These are phyloP conservation scores for Alternaria ethzedia DNA, from an alignment of 2,329 filamentous ascomycete genomes.

Conservation along the genomic window DNA sequence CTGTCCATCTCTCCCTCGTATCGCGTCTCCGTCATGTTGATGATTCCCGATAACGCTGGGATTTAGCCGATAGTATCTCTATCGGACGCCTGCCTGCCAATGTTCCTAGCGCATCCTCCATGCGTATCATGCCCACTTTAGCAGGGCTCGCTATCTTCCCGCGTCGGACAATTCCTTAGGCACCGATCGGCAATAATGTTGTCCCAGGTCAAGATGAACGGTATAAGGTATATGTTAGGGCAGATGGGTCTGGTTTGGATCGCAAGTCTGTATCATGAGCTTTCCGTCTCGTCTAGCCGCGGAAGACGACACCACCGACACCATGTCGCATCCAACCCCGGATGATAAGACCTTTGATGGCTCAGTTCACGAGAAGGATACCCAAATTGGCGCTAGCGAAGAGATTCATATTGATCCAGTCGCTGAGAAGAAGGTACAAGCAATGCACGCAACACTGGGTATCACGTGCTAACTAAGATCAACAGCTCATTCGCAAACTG, in stretches of 20 bases:
- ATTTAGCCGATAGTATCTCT: background rate
- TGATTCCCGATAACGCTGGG: background rate
- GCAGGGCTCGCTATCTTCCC: constrained; percentile 2
- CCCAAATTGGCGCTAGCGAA: constrained; percentile 4
- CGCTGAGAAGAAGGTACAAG: constrained; percentile 46
- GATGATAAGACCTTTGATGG: constrained; percentile 15
- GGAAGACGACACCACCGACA: background rate
- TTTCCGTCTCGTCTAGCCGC: background rate
- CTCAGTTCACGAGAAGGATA: constrained; percentile 13
- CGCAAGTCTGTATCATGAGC: background rate
- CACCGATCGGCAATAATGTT: constrained; percentile 11
- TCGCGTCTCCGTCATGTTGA: background rate
- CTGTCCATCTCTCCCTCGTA: background rate
- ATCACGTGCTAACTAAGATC: background rate
- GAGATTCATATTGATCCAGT: constrained; percentile 48
- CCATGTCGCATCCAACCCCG: constrained; percentile 10
- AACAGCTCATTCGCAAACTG: constrained; percentile 55
- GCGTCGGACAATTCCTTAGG: constrained; percentile 6
- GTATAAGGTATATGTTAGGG: background rate
- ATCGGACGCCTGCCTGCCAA: background rate
- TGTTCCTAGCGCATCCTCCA: background rate
- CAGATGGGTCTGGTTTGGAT: background rate
- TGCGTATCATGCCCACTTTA: background rate
- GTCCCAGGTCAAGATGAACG: background rate
- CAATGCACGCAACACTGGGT: background rate